Evolutionary conservation across 2,329 filamentous ascomycete species (phyloP).

Genomic region (Venturia nashicola): DNA sequence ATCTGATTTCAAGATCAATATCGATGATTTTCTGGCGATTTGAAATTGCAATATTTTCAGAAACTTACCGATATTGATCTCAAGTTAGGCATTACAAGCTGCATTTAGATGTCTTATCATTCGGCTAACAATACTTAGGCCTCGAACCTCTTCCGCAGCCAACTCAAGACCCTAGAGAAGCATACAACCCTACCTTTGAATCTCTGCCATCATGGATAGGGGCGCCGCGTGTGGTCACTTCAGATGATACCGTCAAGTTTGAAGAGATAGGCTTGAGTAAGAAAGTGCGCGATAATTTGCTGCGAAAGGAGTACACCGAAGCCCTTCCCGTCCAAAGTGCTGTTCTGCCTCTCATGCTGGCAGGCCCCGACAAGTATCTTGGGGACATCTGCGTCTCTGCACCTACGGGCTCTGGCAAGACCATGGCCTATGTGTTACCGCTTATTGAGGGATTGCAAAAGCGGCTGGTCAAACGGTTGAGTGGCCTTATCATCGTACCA

Average conservation of each 20-base stretch:
- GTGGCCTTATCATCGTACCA: constrained; percentile 76
- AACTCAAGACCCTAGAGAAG: constrained; percentile 43
- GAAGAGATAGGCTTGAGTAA: constrained; percentile 48
- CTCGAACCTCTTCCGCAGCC: constrained; percentile 76
- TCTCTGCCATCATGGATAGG: constrained; percentile 73
- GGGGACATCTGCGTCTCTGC: constrained; percentile 85
- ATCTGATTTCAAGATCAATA: neutral
- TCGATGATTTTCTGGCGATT: neutral
- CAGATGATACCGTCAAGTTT: constrained; percentile 50
- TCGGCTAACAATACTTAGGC: constrained; percentile 28
- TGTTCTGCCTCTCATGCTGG: constrained; percentile 68
- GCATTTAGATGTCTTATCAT: neutral
- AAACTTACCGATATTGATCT: neutral
- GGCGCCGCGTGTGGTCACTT: constrained; percentile 56
- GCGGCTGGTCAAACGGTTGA: constrained; percentile 51
- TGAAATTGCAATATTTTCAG: neutral
- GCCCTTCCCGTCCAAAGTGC: constrained; percentile 73
- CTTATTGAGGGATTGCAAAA: constrained; percentile 65
- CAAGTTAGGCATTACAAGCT: neutral
- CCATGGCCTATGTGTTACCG: constrained; percentile 78
- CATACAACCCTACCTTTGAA: constrained; percentile 55
- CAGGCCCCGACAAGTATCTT: constrained; percentile 44
- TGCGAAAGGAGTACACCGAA: constrained; percentile 54
- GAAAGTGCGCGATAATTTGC: constrained; percentile 43
- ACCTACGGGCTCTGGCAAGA: constrained; percentile 92